Base-by-base conservation (phyloP, 805 yeast species). In the Wickerhamomyces chaumierensis region DNA sequence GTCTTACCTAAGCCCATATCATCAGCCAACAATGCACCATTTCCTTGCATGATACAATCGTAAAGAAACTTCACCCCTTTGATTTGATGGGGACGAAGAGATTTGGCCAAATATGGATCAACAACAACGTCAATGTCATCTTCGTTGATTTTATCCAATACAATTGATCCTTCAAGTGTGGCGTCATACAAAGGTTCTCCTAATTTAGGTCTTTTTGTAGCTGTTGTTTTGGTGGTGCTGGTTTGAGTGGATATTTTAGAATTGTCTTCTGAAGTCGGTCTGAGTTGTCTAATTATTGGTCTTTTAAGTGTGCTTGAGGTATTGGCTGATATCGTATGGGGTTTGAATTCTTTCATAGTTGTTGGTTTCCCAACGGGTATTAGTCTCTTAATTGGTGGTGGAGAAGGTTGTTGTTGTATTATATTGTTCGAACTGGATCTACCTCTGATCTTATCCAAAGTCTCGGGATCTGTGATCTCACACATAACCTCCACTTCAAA, bases 1-100 rank as follows among this genome's bases (percentile, higher is more conserved):
- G 97, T 88, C 51, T 83, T 83, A 2, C 96, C 96, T 15, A 92
- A 63, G 0, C 98, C 98, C 98, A 92, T 92, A 49, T 90, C 97
- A 58, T 92, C 98, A 0, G 98, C 98, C 33, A 92, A 58, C 5
- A 92, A 60, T 2, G 90, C 88, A 0, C 98, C 97, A 33, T 60
- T 48, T 0, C 73, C 72, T 2, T 63, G 62, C 79, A 81, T 73
- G 2, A 88, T 71, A 48, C 95, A 84, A 40, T 82, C 81, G 53
- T 85, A 85, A 48, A 92, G 61, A 51, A 92, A 92, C 38, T 61
- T 56, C 1, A 90, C 83, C 2, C 96, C 98, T 46, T 81, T 88
- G 13, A 72, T 58, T 56, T 92, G 98, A 60, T 92, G 97, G 0
- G 82, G 80, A 20, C 97, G 65, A n/a, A 92, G 61, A 7, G 57